Base-by-base conservation (phyloP, 2,329 filamentous ascomycete genomes). In the Cladosporium halotolerans region DNA sequence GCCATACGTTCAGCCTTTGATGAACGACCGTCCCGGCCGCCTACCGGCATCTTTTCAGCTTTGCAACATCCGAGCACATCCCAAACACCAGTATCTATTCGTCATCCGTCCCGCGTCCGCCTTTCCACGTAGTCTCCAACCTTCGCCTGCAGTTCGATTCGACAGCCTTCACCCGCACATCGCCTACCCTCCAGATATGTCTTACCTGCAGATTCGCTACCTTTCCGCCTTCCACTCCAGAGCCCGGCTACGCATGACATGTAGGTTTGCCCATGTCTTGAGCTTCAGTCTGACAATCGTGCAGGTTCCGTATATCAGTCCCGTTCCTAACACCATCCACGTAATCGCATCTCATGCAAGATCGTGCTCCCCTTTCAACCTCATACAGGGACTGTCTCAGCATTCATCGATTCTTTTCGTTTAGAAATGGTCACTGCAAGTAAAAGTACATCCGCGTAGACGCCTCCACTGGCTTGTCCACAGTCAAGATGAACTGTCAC, bases 1-100 rank as follows among this genome's bases (percentile, higher is more conserved):
- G 40, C 48, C 40, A 44, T 43, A 33, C 40, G 34, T 39, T 44
- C 48, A 38, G 44, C 48, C 31, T 38, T 38, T 51, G 11, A 51
- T 38, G 28, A 38, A 36, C 48, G 48, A 23, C 40, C 40, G 13
- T 14, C 48, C 18, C 23, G 32, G 23, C 47, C 40, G 18, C 47
- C 40, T 38, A 50, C 47, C 42, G 47, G 47, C 47, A 50, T 32
- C 32, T 10, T n/a, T 39, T 23, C 47, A 31, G 16, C 23, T 39
- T 38, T 39, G 23, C 36, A 39, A 41, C 39, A 9, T 18, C 42
- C 47, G 38, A 50, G 28, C 28, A 43, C 13, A 10, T 18, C 33
- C 28, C 32, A 40, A 41, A 16, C 48, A 44, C 48, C 19, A 28
- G 11, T 19, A 34, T 44, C 39, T 14, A 23, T 51, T 44, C 48